A percentile compares a stretch with the other conserved stretches of the same genome.
phyloP scores from a whole-genome alignment of 805 yeast genomes.

The Maudiozyma turicensis region DNA sequence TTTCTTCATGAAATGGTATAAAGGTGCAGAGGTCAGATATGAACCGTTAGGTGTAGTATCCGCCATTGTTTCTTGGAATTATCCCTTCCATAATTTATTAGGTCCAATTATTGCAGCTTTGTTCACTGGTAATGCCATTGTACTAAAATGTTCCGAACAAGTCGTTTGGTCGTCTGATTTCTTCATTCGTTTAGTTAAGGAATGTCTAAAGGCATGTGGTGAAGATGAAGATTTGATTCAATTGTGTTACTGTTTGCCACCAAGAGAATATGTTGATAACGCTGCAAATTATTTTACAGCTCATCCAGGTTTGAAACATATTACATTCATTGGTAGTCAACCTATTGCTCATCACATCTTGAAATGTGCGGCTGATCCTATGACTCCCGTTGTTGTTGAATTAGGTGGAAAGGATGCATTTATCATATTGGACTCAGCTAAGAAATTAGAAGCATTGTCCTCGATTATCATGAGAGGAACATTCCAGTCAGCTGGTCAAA shows the following conservation, averaged over 20 bases:
- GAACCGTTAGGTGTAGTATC: conserved; percentile 84
- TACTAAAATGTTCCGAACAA: conserved; percentile 90
- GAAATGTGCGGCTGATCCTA: conserved; percentile 68
- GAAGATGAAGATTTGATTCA: conserved; percentile 79
- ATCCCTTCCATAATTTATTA: conserved; percentile 88
- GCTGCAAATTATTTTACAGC: conserved; percentile 76
- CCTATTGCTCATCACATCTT: conserved; percentile 88
- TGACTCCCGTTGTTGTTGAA: conserved; percentile 93
- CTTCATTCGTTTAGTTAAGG: conserved; percentile 61
- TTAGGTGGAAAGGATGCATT: conserved; percentile 95
- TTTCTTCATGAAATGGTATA: conserved; percentile 68
- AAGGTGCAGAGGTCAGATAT: conserved; percentile 86
- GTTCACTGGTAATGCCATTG: conserved; percentile 85
- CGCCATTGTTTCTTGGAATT: conserved; percentile 93
- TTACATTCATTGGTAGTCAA: conserved; percentile 93
- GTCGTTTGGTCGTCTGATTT: conserved; percentile 90
- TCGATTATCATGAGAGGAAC: conserved; percentile 89
- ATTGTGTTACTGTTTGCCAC: conserved; percentile 80
- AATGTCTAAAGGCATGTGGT: conserved; percentile 64
- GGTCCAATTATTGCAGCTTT: conserved; percentile 88
- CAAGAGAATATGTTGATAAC: conserved; percentile 23
- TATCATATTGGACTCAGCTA: conserved; percentile 72
- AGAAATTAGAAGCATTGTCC: conserved; percentile 44
- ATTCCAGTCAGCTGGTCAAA: conserved; percentile 95
- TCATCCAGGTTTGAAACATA: conserved; percentile 73